Evolutionary conservation across 192 early-diverging fungal genomes (phyloP), one percentile per base, ranked within the genome.

Genomic region (Linnemannia elongata): DNA sequence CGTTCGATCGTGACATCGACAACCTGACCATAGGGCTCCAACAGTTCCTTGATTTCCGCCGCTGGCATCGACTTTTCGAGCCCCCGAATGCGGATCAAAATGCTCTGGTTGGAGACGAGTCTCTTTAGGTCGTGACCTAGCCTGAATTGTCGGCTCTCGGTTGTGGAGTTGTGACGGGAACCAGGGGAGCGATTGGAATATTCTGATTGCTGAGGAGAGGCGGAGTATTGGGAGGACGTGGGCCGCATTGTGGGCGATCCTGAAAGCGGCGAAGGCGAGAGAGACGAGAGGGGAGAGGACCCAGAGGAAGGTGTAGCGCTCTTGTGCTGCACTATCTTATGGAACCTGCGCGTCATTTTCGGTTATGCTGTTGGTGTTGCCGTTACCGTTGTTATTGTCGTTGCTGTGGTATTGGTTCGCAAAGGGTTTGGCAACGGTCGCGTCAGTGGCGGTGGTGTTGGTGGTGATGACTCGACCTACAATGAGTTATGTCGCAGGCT

Each of bases 1-100:
- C 70, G 77, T 4, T 89, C 89, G 15, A 88, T 69, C 30, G 69
- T 76, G 17, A 90, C 54, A 24, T 82, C 81, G 12, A 42, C 38
- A 5, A 88, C 35, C 38, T 66, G 49, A 1, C 89, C 83, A 78
- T 80, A 82, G 0, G 30, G 22, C 6, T 71, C 57, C 2, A 90
- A 69, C 17, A 42, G 7, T 13, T 82, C 73, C 52, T 49, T 85
- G 2, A 90, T 47, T 2, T 85, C 80, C 0, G 38, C 27, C 4
- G 77, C 77, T 1, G 54, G 79, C 15, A 79, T 15, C 0, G 36
- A n/a, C 36, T 33, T 22, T 20, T 71, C 54, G 8, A 88, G 69
- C 1, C 82, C 75, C 3, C 27, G 45, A 27, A 89, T 79, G 22
- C 75, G 74, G 6, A 89, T 71, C 38, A 13, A 30, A 41, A 12